Evolutionary conservation across 805 yeast species (phyloP).

Genomic region (Saccharomycopsis vini): DNA sequence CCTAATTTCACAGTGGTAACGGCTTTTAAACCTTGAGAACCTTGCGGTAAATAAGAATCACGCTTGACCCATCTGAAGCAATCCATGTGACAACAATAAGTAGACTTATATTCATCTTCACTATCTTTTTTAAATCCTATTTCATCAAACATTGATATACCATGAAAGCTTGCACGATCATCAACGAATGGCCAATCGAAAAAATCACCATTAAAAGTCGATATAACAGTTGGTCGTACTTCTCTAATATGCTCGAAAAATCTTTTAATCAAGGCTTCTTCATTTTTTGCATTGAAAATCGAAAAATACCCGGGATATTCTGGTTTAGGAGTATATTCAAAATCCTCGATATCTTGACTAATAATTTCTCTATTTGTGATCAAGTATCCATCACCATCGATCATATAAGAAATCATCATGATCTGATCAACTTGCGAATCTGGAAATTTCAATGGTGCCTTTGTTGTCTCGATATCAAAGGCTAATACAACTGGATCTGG

Average conservation of each 20-base stretch:
- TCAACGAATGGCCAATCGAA: slow-evolving; percentile 99
- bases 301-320: slow-evolving; percentile 89
- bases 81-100: slow-evolving; percentile 94
- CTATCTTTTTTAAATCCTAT: slow-evolving; percentile 87
- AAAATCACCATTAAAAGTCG: slow-evolving; percentile 96
- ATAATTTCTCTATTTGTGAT: slow-evolving; percentile 93
- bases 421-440: slow-evolving; percentile 84
- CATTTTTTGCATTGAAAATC: slow-evolving; percentile 84
- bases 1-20: slow-evolving; percentile 95
- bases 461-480: slow-evolving; percentile 95
- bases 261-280: slow-evolving; percentile 58
- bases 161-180: slow-evolving; percentile 75
- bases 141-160: slow-evolving; percentile 79
- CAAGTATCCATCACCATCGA: slow-evolving; percentile 91
- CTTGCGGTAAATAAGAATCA: slow-evolving; percentile 95
- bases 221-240: slow-evolving; percentile 88
- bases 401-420: slow-evolving; percentile 99
- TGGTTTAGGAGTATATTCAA: slow-evolving; percentile 95
- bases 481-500: slow-evolving; percentile 97
- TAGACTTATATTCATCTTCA: slow-evolving; percentile 88
- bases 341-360: slow-evolving; percentile 90
- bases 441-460: slow-evolving; percentile 92
- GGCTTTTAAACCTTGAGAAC: slow-evolving; percentile 96
- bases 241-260: slow-evolving; percentile 91
- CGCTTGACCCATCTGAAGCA: slow-evolving; percentile 97